Conservation (phyloP, 305 asterid species). For the Petunia hybrid region DNA sequence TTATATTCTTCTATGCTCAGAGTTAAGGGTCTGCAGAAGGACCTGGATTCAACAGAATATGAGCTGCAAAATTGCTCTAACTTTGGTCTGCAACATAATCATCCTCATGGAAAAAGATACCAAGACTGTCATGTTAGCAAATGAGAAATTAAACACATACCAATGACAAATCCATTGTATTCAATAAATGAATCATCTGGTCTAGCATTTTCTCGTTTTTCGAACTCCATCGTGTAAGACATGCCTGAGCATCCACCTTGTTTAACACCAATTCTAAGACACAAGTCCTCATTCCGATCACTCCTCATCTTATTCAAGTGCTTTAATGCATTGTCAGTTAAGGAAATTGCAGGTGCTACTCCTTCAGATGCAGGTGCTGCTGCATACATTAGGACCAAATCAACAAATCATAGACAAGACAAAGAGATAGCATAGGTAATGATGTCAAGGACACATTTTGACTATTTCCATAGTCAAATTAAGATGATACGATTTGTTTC, state of each 20-base stretch:
- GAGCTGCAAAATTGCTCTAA: neutral
- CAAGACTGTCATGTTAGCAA: neutral
- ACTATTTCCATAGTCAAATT: neutral
- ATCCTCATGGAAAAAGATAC: neutral
- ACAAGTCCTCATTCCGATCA: constrained; percentile 68
- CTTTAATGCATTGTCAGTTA: constrained; percentile 76
- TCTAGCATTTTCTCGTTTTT: constrained; percentile 72
- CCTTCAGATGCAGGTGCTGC: constrained; percentile 75
- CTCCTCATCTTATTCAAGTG: constrained; percentile 84
- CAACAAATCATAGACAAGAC: neutral
- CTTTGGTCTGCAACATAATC: neutral
- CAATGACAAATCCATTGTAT: constrained; percentile 81
- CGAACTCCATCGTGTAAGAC: constrained; percentile 97
- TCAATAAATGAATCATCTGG: constrained; percentile 92
- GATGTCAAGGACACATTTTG: neutral
- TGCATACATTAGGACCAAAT: neutral
- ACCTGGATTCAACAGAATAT: neutral
- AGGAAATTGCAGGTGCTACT: constrained; percentile 76
- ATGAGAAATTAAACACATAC: constrained; percentile 47
- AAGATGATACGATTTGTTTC: neutral
- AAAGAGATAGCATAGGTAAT: neutral
- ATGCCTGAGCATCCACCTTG: constrained; percentile 99
- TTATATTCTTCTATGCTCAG: neutral
- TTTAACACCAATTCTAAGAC: constrained; percentile 92
- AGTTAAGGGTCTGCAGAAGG: neutral